Percentiles rank a stretch among this genome's conserved stretches.
These are phyloP conservation scores for Xylariaceae sp. DNA, from an alignment of 2,329 filamentous ascomycete species.

Conservation along the genomic window DNA sequence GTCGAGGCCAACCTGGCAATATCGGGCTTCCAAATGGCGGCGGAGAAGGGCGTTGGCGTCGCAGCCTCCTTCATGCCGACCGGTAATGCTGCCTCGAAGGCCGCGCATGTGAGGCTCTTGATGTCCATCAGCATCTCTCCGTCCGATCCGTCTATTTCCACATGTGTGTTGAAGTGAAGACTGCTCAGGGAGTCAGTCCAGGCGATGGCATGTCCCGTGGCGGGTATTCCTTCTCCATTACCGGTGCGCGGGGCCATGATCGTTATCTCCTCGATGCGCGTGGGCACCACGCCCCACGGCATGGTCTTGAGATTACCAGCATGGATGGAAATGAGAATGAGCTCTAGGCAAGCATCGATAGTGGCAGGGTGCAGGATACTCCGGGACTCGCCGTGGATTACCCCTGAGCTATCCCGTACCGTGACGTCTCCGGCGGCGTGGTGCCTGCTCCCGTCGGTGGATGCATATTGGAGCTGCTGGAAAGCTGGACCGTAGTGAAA, in stretches of 20 bases:
- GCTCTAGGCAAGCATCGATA: slow-evolving; percentile 25
- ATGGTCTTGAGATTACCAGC: slow-evolving; percentile 13
- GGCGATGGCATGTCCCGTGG: slow-evolving; percentile 6
- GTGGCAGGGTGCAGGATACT: slow-evolving; percentile 30
- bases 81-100: slow-evolving; percentile 22
- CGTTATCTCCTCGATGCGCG: slow-evolving; percentile 8
- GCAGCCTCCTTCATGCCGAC: slow-evolving; percentile 3
- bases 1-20: no score
- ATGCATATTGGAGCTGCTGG: slow-evolving; percentile 6
- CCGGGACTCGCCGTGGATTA: slow-evolving; percentile 14
- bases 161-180: slow-evolving; percentile 17
- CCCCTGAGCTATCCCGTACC: slow-evolving; percentile 3
- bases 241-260: slow-evolving; percentile 6
- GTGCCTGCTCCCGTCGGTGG: slow-evolving; percentile 7
- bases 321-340: slow-evolving; percentile 14
- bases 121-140: slow-evolving; percentile 17
- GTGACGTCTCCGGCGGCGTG: slow-evolving; percentile 6
- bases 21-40: no score
- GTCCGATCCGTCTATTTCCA: slow-evolving; percentile 1
- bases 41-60: not conserved
- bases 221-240: not conserved
- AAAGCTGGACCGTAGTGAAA: slow-evolving; percentile 16
- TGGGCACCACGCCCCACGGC: slow-evolving; percentile 15
- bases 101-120: slow-evolving; percentile 12
- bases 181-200: slow-evolving; percentile 12